Percentiles rank a stretch among this genome's conserved stretches.
phyloP scores from a whole-genome alignment of 1,139 yeast species.

The Scheffersomyces titani region DNA sequence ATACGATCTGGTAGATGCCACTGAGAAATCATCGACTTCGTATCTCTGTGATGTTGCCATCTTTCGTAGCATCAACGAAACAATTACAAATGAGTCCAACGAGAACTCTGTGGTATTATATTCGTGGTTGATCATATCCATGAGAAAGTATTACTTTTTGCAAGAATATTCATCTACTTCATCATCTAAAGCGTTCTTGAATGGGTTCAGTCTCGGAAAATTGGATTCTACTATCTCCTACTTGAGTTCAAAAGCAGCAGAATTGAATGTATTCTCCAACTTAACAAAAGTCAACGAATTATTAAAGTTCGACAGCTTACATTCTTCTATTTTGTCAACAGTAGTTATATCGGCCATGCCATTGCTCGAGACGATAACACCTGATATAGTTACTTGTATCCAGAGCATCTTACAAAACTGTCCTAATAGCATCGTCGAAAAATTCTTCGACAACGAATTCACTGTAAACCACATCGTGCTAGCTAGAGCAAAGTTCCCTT shows the following conservation, averaged over 20 bases:
- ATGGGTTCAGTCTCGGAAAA: conserved; percentile 14
- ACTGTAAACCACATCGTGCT: conserved; percentile 58
- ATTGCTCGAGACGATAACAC: conserved; percentile 55
- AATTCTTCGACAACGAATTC: conserved; percentile 57
- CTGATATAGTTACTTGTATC: conserved; percentile 54
- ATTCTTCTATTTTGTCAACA: conserved; percentile 59
- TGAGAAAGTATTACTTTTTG: conserved; percentile 52
- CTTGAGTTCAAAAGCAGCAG: conserved; percentile 48
- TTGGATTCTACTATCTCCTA: conserved; percentile 22
- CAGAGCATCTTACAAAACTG: conserved; percentile 51
- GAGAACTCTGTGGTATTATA: conserved; percentile 56
- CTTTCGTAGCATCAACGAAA: conserved; percentile 41
- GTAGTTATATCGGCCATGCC: conserved; percentile 64
- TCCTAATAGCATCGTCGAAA: conserved; percentile 57
- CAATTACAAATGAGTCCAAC: conserved; percentile 28
- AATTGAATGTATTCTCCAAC: conserved; percentile 48
- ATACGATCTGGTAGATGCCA: conserved; percentile 23
- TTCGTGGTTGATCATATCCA: conserved; percentile 71
- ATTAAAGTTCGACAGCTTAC: conserved; percentile 53
- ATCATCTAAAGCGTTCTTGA: conserved; percentile 11
- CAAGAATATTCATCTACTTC: conserved; percentile 34
- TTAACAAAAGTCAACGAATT: conserved; percentile 43
- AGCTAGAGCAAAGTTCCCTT: conserved; percentile 74
- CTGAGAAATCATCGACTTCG: background rate
- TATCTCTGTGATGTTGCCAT: conserved; percentile 46